Conservation (phyloP, 73 alveolate species). For the Blepharisma japonicum region DNA sequence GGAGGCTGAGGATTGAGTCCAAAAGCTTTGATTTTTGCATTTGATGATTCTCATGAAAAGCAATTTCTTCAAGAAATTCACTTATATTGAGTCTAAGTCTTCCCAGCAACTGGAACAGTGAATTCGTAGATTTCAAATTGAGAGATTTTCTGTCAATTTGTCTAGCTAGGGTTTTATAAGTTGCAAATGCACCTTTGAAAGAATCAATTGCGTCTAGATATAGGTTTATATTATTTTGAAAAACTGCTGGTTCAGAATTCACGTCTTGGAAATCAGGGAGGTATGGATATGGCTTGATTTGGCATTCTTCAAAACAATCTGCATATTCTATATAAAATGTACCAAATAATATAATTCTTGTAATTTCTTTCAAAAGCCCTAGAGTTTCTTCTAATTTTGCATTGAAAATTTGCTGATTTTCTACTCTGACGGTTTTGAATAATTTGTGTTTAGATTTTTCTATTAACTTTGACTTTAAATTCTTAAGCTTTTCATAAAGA, state of each 20-base stretch:
- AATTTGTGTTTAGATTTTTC: background rate
- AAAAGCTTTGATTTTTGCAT: background rate
- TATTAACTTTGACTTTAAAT: background rate
- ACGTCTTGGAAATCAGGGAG: background rate
- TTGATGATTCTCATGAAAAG: background rate
- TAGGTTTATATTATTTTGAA: background rate
- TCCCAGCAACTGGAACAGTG: background rate
- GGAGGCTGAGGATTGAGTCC: background rate
- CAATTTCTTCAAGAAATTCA: constrained; percentile 6
- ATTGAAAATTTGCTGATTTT: constrained; percentile 10
- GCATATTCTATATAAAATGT: background rate
- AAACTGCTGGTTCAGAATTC: background rate
- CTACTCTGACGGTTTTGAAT: background rate
- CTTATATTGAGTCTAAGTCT: constrained; percentile 1
- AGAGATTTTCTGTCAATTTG: background rate
- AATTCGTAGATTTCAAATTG: background rate
- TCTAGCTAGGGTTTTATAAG: constrained; percentile 8
- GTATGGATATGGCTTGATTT: background rate
- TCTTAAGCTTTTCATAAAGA: constrained; percentile 2
- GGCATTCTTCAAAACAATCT: background rate
- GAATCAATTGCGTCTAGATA: constrained; percentile 8
- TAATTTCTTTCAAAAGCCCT: background rate
- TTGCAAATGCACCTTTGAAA: constrained; percentile 22
- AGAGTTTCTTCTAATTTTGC: constrained; percentile 21
- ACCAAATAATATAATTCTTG: background rate